Evolutionary conservation across 176 grass and related monocot species (phyloP), one percentile per base, ranked within the genome.

Genomic region (Lolium multiflorum): DNA sequence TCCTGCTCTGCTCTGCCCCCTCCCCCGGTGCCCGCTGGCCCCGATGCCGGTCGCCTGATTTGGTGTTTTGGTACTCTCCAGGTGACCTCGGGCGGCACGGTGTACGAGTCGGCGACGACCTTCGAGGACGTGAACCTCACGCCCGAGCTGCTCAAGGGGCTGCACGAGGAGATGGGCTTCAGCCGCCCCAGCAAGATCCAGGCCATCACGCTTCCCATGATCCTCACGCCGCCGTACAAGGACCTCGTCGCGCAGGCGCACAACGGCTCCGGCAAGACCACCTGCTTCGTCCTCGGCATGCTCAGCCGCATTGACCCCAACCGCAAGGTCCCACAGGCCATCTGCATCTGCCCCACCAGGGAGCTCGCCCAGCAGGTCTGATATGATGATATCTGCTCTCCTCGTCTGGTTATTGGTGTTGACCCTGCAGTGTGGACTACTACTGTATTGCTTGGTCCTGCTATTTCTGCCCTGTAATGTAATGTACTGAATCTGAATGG

Each of bases 251-350:
- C 96, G 60, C 96, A 98, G 86, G 96, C 93, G 18, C 96, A 98
- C 70, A 98, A 96, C 79, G 91, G 93, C 52, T 98, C 93, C 7
- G 93, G 93, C 76, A 98, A 98, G 88, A 98, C 96, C 56, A 98
- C 90, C 26, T 98, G 96, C 71, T 98, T 98, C 76, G 91, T 92
- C 64, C 92, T 98, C n/a, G 96, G 96, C 73, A 98, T 98, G 96
- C 86, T 98, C 76, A 98, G 93, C 82, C 90, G 96, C 9, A 90
- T 98, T 15, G 81, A 98, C 85, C 88, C 92, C 9, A 84, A 63
- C 4, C 91, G 39, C 50, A 93, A 89, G 82, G 63, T 84, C 25
- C 93, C 93, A 6, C 95, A 98, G 89, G 95, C 95, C 39, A 87
- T 98, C 46, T 98, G 95, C 89, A 90, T 98, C 78, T 98, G 95